Conservation (phyloP, 768 basidiomycete species). For the Phlebiopsis gigantea region DNA sequence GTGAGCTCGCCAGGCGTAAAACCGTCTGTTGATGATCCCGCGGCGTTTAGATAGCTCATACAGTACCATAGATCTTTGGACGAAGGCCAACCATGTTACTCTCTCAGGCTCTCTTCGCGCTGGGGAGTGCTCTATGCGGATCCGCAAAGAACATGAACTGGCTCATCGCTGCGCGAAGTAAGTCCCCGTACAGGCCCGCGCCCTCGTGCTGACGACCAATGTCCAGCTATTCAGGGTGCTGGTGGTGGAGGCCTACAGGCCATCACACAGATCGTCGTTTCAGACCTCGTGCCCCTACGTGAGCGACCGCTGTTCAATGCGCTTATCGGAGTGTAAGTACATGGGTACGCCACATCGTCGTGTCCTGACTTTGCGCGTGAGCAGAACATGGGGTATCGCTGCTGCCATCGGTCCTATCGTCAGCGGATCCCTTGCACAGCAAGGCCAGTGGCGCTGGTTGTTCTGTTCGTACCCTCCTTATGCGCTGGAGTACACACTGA, state of each 20-base stretch:
- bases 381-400: conserved; percentile 11
- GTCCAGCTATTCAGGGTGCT: conserved; percentile 22
- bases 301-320: conserved; percentile 30
- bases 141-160: conserved; percentile 28
- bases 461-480: conserved; percentile 21
- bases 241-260: conserved; percentile 24
- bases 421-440: conserved; percentile 18
- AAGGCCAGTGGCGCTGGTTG: conserved; percentile 24
- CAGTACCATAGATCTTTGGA: conserved; percentile 23
- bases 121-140: conserved; percentile 33
- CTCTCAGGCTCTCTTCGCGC: conserved; percentile 22
- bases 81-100: conserved; percentile 20
- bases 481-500: background rate
- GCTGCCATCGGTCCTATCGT: conserved; percentile 22
- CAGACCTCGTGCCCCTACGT: conserved; percentile 30
- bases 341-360: background rate
- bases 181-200: background rate
- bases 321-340: conserved; percentile 24
- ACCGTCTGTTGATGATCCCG: background rate
- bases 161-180: conserved; percentile 31
- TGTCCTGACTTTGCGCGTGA: background rate
- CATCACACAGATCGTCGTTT: conserved; percentile 28
- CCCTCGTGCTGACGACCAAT: background rate
- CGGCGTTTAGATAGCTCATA: too few species aligned
- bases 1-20: background rate